Evolutionary conservation across 805 yeast species (phyloP).

Genomic region (Metschnikowia aberdeeniae): DNA sequence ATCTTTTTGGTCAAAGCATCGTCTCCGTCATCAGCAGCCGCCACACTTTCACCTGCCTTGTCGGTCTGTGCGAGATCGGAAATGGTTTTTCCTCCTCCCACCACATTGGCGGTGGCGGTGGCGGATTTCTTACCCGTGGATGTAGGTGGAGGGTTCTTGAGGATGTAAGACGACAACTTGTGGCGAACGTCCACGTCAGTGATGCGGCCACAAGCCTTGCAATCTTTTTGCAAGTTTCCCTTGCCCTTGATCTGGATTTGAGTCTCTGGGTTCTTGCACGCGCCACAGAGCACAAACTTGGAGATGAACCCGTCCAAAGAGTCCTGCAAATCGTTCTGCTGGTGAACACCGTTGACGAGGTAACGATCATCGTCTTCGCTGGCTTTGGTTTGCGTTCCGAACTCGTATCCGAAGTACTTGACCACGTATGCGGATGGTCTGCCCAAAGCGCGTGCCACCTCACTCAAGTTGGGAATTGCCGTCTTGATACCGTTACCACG

Average conservation of each 20-base stretch:
- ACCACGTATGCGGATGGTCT: constrained; percentile 91
- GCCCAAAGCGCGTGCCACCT: constrained; percentile 90
- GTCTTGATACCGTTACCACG: constrained; percentile 99
- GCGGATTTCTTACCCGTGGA: constrained; percentile 76
- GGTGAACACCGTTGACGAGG: constrained; percentile 93
- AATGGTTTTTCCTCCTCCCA: constrained; percentile 81
- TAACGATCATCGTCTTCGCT: constrained; percentile 80
- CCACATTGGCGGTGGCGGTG: constrained; percentile 84
- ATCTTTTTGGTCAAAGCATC: constrained; percentile 74
- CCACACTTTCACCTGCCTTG: constrained; percentile 32
- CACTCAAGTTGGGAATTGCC: constrained; percentile 82
- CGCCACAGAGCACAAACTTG: constrained; percentile 88
- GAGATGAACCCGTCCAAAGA: constrained; percentile 89
- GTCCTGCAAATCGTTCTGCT: constrained; percentile 86
- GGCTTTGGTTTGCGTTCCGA: constrained; percentile 92
- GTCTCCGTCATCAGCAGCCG: constrained; percentile 54
- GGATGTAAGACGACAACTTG: constrained; percentile 79
- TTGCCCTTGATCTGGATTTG: constrained; percentile 77
- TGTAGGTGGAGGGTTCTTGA: constrained; percentile 80
- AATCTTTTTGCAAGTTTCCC: constrained; percentile 78
- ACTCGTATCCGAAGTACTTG: constrained; percentile 92
- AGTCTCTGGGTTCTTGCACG: constrained; percentile 97
- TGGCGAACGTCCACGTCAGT: constrained; percentile 80
- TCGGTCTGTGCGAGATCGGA: constrained; percentile 67
- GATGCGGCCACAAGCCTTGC: constrained; percentile 97